Evolutionary conservation across 1,139 yeast species (phyloP).

Genomic region (Petasospora rhodanensis): DNA sequence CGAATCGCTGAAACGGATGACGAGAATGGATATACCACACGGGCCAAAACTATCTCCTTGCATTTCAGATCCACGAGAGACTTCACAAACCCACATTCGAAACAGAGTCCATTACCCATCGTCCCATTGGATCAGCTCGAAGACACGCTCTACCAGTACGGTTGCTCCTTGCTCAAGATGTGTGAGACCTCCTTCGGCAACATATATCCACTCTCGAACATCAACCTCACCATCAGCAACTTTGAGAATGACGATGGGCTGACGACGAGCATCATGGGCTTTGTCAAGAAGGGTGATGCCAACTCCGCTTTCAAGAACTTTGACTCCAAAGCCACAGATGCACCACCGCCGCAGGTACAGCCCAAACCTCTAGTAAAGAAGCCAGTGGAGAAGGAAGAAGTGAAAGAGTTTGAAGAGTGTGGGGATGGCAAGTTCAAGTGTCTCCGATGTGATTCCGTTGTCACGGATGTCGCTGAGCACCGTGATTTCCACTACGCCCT

Average conservation of each 20-base stretch:
- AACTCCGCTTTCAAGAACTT: constrained; percentile 9
- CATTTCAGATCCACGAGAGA: constrained; percentile 28
- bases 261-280: constrained; percentile 17
- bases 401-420: neutral
- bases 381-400: neutral
- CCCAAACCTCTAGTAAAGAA: neutral
- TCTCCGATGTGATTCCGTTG: constrained; percentile 16
- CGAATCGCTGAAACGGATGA: constrained; percentile 74
- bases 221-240: constrained; percentile 49
- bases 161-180: constrained; percentile 36
- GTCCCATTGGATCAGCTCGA: constrained; percentile 32
- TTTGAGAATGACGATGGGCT: constrained; percentile 41
- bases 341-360: neutral
- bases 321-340: neutral
- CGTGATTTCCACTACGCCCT: constrained; percentile 33
- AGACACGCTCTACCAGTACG: constrained; percentile 35
- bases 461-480: constrained; percentile 28
- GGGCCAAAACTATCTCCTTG: constrained; percentile 52
- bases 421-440: constrained; percentile 14
- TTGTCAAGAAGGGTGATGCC: constrained; percentile 17
- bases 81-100: constrained; percentile 31
- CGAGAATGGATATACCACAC: constrained; percentile 37
- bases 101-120: constrained; percentile 42
- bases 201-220: constrained; percentile 46
- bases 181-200: constrained; percentile 32